Evolutionary conservation across 345 rosid genomes (phyloP), one percentile per base, ranked within the genome.

Genomic region (Isatis tinctoria): DNA sequence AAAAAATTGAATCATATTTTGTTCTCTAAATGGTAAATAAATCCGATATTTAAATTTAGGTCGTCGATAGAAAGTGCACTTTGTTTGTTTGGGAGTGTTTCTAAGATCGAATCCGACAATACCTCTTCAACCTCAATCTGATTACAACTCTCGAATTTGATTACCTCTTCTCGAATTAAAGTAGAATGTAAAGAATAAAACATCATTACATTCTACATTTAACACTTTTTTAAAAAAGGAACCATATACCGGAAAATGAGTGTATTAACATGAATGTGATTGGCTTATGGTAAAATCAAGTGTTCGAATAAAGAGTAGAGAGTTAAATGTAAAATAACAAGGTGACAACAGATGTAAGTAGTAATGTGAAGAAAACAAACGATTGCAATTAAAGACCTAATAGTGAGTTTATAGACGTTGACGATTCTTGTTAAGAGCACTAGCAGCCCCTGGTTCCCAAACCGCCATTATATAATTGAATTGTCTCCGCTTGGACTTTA

Each of bases 381-480:
- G 60, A 45, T 24, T 45, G 41, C 6, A 30, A 7, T 30, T 32
- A 65, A 16, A 27, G 14, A 39, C 48, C 2, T 8, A 62, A 62
- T 10, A 65, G 30, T 47, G 18, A 18, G 56, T 49, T 22, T 49
- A n/a, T n/a, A 49, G 7, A 49, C 43, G 6, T 73, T 73, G 70
- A 64, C 27, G 16, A 41, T 32, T 73, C 70, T 53, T 17, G 37
- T 44, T 51, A 48, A 37, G 12, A 5, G 58, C 26, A 11, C 18
- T 20, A 48, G 69, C 60, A 64, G 64, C 35, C 57, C n/a, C 60
- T 22, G 63, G 13, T 20, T 32, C 30, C 17, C 1, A 14, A 43
- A 22, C 60, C 66, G 24, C 33, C 66, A 65, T 16, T 57, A 35
- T 45, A 33, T 56, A 56, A 65, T 57, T 57, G 77, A 65, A 65